Evolutionary conservation across 768 basidiomycete species (phyloP).

Genomic region (Mycena epipterygia): DNA sequence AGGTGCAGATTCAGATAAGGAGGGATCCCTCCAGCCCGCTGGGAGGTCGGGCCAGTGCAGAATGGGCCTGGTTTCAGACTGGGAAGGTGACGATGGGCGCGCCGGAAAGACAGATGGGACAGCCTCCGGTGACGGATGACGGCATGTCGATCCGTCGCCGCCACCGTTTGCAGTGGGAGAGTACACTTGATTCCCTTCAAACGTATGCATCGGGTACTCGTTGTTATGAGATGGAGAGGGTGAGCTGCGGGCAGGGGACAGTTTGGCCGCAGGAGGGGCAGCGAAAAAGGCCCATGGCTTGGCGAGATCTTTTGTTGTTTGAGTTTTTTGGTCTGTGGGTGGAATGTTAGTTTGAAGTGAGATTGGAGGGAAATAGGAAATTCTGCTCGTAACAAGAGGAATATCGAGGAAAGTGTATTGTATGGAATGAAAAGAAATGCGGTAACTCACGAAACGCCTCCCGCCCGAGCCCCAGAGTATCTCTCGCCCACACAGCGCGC

Average conservation of each 20-base stretch:
- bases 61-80: neutral
- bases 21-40: too few relatives aligned
- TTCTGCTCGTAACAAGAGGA: too few relatives aligned
- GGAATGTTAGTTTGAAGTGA: too few relatives aligned
- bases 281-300: slow-evolving; percentile 68
- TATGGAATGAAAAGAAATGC: neutral
- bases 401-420: slow-evolving; percentile 25
- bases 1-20: neutral
- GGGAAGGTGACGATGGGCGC: slow-evolving; percentile 4
- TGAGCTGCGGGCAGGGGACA: too few relatives aligned
- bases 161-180: too few relatives aligned
- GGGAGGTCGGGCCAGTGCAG: neutral
- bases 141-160: neutral
- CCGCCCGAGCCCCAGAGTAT: slow-evolving; percentile 74
- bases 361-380: too few relatives aligned
- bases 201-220: too few relatives aligned
- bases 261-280: neutral
- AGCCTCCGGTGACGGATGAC: too few relatives aligned
- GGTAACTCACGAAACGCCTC: slow-evolving; percentile 72
- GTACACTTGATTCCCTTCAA: too few relatives aligned
- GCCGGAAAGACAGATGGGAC: too few relatives aligned
- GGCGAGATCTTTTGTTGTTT: slow-evolving; percentile 81
- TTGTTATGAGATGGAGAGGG: too few relatives aligned
- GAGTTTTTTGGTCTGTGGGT: slow-evolving; percentile 57
- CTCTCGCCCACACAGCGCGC: slow-evolving; percentile 83